Evolutionary conservation across 257 asterid species (phyloP).

Genomic region (Leptodermis oblonga): DNA sequence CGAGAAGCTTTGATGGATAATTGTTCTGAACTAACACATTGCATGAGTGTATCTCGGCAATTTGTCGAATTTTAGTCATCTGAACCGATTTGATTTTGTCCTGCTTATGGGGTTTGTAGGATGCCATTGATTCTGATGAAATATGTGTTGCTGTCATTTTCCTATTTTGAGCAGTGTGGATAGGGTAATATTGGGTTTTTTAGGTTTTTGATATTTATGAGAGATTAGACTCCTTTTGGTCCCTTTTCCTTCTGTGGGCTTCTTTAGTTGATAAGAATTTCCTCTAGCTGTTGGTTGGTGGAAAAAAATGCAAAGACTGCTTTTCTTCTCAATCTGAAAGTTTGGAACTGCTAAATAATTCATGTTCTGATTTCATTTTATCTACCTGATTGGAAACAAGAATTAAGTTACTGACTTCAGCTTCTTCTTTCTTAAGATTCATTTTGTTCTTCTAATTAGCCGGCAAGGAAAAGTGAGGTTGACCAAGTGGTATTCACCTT

Average conservation of each 20-base stretch:
- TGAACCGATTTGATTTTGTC: too few species aligned
- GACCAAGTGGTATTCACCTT: constrained; percentile 61
- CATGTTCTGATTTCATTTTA: neutral
- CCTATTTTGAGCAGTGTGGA: neutral
- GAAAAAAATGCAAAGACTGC: neutral
- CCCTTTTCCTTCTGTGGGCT: neutral
- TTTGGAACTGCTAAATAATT: neutral
- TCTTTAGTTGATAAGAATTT: neutral
- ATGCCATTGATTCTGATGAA: neutral
- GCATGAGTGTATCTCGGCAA: neutral
- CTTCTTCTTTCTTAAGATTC: constrained; percentile 33
- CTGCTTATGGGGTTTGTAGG: neutral
- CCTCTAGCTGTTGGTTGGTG: neutral
- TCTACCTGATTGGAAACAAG: neutral
- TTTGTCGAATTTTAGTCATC: too few species aligned
- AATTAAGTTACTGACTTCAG: neutral
- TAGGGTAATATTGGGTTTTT: neutral
- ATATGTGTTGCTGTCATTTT: neutral
- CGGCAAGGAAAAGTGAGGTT: constrained; percentile 60
- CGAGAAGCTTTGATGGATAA: neutral
- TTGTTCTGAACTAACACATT: neutral
- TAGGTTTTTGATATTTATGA: neutral
- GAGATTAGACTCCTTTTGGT: neutral
- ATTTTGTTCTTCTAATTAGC: constrained; percentile 54
- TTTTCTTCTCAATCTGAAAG: neutral